Conservation (phyloP, 495 filamentous ascomycete genomes). For the Trichoderma erinaceum region DNA sequence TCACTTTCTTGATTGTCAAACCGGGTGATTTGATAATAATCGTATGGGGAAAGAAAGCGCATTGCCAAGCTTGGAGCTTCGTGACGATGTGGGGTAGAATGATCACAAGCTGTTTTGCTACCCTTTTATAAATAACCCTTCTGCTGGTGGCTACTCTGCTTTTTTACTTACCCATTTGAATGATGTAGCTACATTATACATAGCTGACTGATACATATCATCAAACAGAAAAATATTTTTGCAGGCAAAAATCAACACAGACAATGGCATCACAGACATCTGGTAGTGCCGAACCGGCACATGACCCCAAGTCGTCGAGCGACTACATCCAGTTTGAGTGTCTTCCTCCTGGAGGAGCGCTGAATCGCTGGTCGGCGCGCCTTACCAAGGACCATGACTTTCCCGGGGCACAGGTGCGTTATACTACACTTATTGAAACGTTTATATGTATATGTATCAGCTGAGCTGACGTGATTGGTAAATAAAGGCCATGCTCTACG, state of each 20-base stretch:
- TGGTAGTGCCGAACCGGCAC: conserved; percentile 5
- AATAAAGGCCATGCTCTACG: conserved; percentile 85
- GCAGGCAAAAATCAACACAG: not conserved
- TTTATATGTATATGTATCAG: not conserved
- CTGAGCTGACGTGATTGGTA: not conserved
- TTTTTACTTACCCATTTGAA: too few relatives aligned
- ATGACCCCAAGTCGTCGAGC: conserved; percentile 32
- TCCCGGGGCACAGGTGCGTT: conserved; percentile 75
- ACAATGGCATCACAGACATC: conserved; percentile 11
- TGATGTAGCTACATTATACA: too few relatives aligned
- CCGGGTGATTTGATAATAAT: too few relatives aligned
- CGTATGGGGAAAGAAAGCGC: too few relatives aligned
- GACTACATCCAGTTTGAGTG: conserved; percentile 42
- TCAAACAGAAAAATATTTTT: too few relatives aligned
- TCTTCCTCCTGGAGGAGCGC: conserved; percentile 35
- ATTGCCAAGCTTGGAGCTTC: too few relatives aligned
- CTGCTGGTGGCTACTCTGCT: too few relatives aligned
- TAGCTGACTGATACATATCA: too few relatives aligned
- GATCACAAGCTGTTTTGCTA: too few relatives aligned
- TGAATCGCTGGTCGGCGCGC: conserved; percentile 45
- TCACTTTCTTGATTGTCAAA: too few relatives aligned
- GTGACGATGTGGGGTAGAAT: too few relatives aligned
- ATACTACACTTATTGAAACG: not conserved
- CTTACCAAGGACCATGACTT: conserved; percentile 71
- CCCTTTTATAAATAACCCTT: too few relatives aligned